Percentiles rank a stretch among this genome's conserved stretches.
Evolutionary conservation across 352 stramenopile genomes (phyloP).

Genomic region (Aphanomyces invadans): DNA sequence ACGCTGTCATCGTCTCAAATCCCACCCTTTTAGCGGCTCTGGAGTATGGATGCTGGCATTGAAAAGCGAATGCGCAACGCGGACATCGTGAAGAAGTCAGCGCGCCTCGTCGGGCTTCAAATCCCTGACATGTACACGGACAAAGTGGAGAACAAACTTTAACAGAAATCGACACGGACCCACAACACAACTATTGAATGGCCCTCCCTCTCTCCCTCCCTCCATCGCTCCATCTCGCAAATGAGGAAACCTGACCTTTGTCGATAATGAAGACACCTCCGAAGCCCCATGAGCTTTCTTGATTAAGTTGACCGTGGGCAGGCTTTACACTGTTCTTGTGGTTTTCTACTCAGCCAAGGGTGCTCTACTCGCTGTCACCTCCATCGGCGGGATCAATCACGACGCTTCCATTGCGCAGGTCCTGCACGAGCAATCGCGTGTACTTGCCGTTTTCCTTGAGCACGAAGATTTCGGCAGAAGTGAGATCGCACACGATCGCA

Average conservation of each 20-base stretch:
- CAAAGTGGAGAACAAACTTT: constrained; percentile 37
- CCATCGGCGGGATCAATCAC: constrained; percentile 46
- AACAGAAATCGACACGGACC: no score
- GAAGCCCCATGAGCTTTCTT: no score
- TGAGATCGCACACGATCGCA: constrained; percentile 60
- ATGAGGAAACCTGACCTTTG: no score
- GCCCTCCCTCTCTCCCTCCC: no score
- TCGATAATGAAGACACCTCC: no score
- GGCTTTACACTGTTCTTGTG: no score
- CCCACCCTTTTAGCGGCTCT: constrained; percentile 39
- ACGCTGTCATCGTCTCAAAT: background rate
- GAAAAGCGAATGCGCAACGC: constrained; percentile 58
- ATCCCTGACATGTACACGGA: constrained; percentile 68
- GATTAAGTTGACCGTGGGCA: no score
- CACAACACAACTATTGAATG: no score
- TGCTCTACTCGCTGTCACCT: constrained; percentile 43
- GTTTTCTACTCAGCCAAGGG: no score
- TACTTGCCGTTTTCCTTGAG: constrained; percentile 77
- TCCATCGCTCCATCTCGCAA: no score
- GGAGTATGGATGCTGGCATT: constrained; percentile 57
- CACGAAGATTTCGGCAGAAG: constrained; percentile 63
- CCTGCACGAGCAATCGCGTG: constrained; percentile 61
- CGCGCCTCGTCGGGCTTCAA: constrained; percentile 61
- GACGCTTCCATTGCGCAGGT: constrained; percentile 58
- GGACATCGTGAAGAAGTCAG: constrained; percentile 71